Conservation (phyloP, 2,329 filamentous ascomycete species). For the Orbilia ellipsospora region DNA sequence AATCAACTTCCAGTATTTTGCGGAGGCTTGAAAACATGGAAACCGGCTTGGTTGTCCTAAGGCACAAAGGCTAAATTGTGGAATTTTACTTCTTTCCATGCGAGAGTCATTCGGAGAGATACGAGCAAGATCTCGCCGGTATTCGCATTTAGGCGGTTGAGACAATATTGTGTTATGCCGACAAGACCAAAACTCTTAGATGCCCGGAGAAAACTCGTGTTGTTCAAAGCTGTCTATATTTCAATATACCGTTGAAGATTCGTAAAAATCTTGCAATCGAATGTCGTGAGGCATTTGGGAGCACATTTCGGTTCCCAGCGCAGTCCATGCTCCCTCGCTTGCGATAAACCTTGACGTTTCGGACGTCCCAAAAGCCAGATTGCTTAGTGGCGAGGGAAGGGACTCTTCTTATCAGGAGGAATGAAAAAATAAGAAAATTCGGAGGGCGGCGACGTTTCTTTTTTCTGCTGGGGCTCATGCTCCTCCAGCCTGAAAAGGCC, state of each 20-base stretch:
- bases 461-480: slow-evolving; percentile 37
- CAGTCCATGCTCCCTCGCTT: slow-evolving; percentile 55
- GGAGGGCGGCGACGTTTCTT: slow-evolving; percentile 34
- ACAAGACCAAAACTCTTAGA: slow-evolving; percentile 16
- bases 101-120: slow-evolving; percentile 16
- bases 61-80: slow-evolving; percentile 55
- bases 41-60: slow-evolving; percentile 28
- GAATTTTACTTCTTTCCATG: slow-evolving; percentile 14
- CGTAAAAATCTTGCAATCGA: slow-evolving; percentile 48
- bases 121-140: slow-evolving; percentile 35
- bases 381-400: slow-evolving; percentile 47
- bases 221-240: slow-evolving; percentile 27
- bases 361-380: slow-evolving; percentile 56
- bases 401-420: slow-evolving; percentile 53
- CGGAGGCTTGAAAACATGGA: slow-evolving; percentile 46
- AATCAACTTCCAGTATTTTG: slow-evolving; percentile 54
- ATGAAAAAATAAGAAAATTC: slow-evolving; percentile 21
- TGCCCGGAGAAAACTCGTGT: slow-evolving; percentile 30
- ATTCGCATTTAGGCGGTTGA: slow-evolving; percentile 52
- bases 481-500: slow-evolving; percentile 54
- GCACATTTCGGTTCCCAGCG: slow-evolving; percentile 45
- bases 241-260: slow-evolving; percentile 14
- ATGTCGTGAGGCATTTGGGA: slow-evolving; percentile 51
- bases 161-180: slow-evolving; percentile 32
- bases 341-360: slow-evolving; percentile 56